phyloP scores from a whole-genome alignment of 495 filamentous ascomycete species.

The Penicillium roqueforti region DNA sequence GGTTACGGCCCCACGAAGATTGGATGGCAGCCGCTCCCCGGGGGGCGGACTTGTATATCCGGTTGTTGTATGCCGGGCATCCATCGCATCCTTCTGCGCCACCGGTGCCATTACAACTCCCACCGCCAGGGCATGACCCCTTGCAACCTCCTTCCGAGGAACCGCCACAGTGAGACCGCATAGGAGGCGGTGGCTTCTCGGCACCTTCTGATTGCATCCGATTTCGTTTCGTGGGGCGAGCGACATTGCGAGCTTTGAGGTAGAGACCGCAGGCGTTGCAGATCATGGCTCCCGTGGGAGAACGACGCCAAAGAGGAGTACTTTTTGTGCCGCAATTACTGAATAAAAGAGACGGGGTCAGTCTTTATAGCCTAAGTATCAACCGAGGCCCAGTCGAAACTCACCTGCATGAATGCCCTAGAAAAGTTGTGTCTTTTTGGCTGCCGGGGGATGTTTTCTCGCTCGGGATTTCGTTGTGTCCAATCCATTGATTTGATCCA shows the following conservation, averaged over 20 bases:
- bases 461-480: slow-evolving; percentile 12
- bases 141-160: slow-evolving; percentile 45
- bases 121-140: slow-evolving; percentile 94
- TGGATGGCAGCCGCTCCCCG: slow-evolving; percentile 31
- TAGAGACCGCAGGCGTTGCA: slow-evolving; percentile 98
- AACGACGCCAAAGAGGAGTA: slow-evolving; percentile 92
- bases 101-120: slow-evolving; percentile 93
- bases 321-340: slow-evolving; percentile 94
- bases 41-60: slow-evolving; percentile 74
- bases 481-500: slow-evolving; percentile 11
- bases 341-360: slow-evolving; percentile 20
- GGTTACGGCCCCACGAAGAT: slow-evolving; percentile 30
- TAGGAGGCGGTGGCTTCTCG: slow-evolving; percentile 14
- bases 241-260: slow-evolving; percentile 84
- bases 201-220: slow-evolving; percentile 36
- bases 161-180: slow-evolving; percentile 9
- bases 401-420: slow-evolving; percentile 56
- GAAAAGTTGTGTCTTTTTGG: slow-evolving; percentile 39
- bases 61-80: slow-evolving; percentile 95
- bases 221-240: slow-evolving; percentile 84
- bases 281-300: slow-evolving; percentile 87
- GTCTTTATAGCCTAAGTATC: not conserved
- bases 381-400: slow-evolving; percentile 5
- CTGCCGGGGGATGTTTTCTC: slow-evolving; percentile 33
- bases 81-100: slow-evolving; percentile 95